A percentile compares a stretch with the other conserved stretches of the same genome.
These are phyloP conservation scores for Sordariomycetes sp. DNA, from an alignment of 2,329 filamentous ascomycete genomes.

Conservation along the genomic window DNA sequence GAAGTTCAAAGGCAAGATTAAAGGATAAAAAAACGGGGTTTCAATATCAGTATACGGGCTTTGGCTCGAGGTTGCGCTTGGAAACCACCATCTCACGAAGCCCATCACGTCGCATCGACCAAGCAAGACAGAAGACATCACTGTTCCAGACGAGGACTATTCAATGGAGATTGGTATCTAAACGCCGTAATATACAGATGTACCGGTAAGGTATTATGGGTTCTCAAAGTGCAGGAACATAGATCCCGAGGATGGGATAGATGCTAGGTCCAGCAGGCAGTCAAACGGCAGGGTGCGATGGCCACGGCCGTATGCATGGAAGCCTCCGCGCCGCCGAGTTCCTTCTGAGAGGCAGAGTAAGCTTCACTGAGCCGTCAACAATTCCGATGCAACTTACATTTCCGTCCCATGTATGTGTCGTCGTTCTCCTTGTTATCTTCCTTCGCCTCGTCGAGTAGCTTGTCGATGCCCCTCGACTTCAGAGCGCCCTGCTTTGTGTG, in stretches of 20 bases:
- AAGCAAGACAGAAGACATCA: too few relatives aligned
- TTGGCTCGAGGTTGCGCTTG: too few relatives aligned
- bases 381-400: constrained; percentile 18
- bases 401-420: constrained; percentile 28
- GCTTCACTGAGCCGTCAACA: neutral
- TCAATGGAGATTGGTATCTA: neutral
- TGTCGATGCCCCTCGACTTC: constrained; percentile 84
- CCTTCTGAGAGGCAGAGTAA: neutral
- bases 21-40: too few relatives aligned
- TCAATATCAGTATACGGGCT: too few relatives aligned
- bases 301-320: neutral
- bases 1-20: too few relatives aligned
- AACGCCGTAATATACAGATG: neutral
- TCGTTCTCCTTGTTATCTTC: constrained; percentile 88
- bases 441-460: constrained; percentile 81
- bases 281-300: neutral
- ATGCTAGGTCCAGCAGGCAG: neutral
- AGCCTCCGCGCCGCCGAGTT: too few relatives aligned
- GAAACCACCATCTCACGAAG: too few relatives aligned
- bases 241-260: neutral
- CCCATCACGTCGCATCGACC: too few relatives aligned
- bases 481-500: constrained; percentile 55
- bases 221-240: neutral
- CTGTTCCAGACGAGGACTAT: too few relatives aligned
- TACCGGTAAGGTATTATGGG: neutral